Evolutionary conservation across 2,329 filamentous ascomycete genomes (phyloP).

Genomic region (Ceratocystis cacaofunesta): DNA sequence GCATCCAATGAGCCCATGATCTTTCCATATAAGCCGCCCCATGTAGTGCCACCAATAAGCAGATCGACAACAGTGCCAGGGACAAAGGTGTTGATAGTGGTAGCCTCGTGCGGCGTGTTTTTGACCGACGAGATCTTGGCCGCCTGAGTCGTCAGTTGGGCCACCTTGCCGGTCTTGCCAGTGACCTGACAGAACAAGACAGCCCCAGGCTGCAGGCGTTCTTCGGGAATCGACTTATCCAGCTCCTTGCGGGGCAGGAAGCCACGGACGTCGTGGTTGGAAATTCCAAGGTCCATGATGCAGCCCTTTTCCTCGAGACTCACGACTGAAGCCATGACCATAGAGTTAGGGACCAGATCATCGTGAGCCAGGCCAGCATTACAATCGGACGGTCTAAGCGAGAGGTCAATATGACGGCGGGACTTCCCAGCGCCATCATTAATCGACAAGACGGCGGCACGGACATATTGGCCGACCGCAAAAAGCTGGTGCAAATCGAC

Average conservation of each 20-base stretch:
- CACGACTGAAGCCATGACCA: slow-evolving; percentile 71
- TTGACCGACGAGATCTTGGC: slow-evolving; percentile 53
- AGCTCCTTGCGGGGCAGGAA: slow-evolving; percentile 80
- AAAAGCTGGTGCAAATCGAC: slow-evolving; percentile 59
- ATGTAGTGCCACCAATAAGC: slow-evolving; percentile 59
- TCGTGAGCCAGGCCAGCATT: slow-evolving; percentile 61
- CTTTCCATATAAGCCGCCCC: slow-evolving; percentile 70
- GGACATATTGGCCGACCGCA: slow-evolving; percentile 70
- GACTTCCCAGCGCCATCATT: slow-evolving; percentile 41
- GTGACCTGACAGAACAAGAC: slow-evolving; percentile 74
- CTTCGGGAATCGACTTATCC: slow-evolving; percentile 47
- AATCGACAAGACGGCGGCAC: slow-evolving; percentile 69
- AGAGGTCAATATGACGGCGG: slow-evolving; percentile 75
- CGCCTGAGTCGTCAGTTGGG: slow-evolving; percentile 67
- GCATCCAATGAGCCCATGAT: slow-evolving; percentile 83
- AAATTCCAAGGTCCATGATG: slow-evolving; percentile 78
- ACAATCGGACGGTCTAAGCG: slow-evolving; percentile 61
- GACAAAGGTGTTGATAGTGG: slow-evolving; percentile 77
- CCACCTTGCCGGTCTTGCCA: slow-evolving; percentile 64
- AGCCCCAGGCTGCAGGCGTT: slow-evolving; percentile 62
- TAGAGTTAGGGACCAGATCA: slow-evolving; percentile 59
- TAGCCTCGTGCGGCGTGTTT: slow-evolving; percentile 56
- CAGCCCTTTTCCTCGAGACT: slow-evolving; percentile 95
- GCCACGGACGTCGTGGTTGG: slow-evolving; percentile 52
- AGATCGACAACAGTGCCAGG: slow-evolving; percentile 85